Base-by-base conservation (phyloP, 306 rosid genomes). In the Geum urbanum region DNA sequence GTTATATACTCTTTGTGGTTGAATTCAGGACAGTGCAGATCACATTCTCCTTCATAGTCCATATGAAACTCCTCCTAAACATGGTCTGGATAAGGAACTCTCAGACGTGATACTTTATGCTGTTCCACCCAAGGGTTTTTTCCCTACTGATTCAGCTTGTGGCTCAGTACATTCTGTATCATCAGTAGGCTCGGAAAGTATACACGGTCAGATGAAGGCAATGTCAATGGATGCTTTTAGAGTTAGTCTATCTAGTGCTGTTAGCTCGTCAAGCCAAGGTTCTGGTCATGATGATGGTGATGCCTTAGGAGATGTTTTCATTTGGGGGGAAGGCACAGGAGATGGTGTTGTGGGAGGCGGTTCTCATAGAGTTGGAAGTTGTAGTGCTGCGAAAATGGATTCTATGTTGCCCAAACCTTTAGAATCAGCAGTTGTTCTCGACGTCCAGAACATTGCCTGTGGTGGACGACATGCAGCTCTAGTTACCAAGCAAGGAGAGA, bases 251-350 rank as follows among this genome's bases (percentile, higher is more conserved):
- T 94, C 99, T 20, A 91, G 99, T 87, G 95, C 96, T 65, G 96
- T 94, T 68, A 94, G 99, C 86, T 88, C 99, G 65, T 90, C 99
- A 68, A 94, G 99, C 83, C 99, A 94, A 83, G 99, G 99, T 74
- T 94, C 99, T 80, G 99, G 99, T 77, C 92, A 88, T 72, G 99
- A 94, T 79, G 97, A 94, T 84, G 97, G 96, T 67, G 99, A 94
- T 87, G 96, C 99, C 72, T 77, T 94, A 78, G 99, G 99, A 77
- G 99, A 94, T 81, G 97, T 94, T 75, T 94, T 90, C 77, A 81
- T 94, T 71, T 94, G 99, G 99, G 99, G 98, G 69, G 97, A 94
- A 68, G 91, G 97, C 75, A 87, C 84, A 15, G 99, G 99, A 54
- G 99, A 94, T 78, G 96, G 97, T 77, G 92, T 88, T 82, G 58